phyloP scores from a whole-genome alignment of 2,329 filamentous ascomycete species.

The Aspergillus spinulosporus region DNA sequence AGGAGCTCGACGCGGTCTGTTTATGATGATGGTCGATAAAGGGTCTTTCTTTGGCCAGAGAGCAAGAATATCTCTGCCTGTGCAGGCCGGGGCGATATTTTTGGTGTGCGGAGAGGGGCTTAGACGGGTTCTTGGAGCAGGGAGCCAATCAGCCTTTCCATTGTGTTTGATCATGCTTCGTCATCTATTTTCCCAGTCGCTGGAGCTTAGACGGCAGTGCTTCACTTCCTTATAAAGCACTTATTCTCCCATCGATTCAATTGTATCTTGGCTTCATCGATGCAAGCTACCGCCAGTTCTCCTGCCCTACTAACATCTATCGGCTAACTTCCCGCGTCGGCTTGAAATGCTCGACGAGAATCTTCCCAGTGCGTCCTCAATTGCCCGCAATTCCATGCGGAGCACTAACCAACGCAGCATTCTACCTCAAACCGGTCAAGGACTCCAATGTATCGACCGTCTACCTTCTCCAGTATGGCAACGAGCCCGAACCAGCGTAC shows the following conservation, averaged over 20 bases:
- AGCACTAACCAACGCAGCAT: constrained; percentile 45
- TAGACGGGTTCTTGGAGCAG: background rate
- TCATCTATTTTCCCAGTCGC: background rate
- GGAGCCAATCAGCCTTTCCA: constrained; percentile 1
- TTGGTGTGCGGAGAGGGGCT: constrained; percentile 7
- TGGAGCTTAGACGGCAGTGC: background rate
- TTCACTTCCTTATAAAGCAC: constrained; percentile 10
- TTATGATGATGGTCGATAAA: background rate
- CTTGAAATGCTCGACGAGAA: constrained; percentile 83
- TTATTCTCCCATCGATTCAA: constrained; percentile 14
- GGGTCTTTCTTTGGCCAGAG: constrained; percentile 3
- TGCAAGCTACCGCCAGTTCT: background rate
- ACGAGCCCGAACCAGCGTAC: constrained; percentile 77
- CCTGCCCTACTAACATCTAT: background rate
- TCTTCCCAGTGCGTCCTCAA: constrained; percentile 63
- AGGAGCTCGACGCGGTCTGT: background rate
- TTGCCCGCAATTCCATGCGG: background rate
- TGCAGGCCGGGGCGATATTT: constrained; percentile 9
- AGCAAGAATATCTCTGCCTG: constrained; percentile 11
- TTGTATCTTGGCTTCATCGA: constrained; percentile 12
- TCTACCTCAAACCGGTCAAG: constrained; percentile 59
- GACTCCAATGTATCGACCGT: constrained; percentile 42
- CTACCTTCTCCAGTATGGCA: constrained; percentile 67
- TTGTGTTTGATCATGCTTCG: constrained; percentile 1
- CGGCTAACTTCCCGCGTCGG: background rate